phyloP scores from a whole-genome alignment of 140 eudicot species.

The Oenanthe javanica region DNA sequence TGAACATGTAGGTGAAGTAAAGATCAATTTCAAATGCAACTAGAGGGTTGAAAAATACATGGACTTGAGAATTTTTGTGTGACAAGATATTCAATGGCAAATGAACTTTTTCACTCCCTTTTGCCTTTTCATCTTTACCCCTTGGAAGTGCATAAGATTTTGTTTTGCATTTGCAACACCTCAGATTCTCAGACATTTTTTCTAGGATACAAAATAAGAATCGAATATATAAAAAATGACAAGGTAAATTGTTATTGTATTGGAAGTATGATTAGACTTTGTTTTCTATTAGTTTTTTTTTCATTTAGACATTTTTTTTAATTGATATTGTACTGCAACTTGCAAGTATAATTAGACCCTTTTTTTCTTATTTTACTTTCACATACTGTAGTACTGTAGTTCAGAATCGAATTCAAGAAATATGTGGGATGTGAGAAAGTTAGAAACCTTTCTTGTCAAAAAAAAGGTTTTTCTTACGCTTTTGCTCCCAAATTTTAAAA shows the following conservation, averaged over 20 bases:
- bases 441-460: too few relatives aligned
- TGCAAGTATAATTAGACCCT: too few relatives aligned
- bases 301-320: too few relatives aligned
- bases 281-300: not conserved
- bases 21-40: not conserved
- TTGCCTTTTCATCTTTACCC: conserved; percentile 1
- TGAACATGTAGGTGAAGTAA: not conserved
- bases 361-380: too few relatives aligned
- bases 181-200: not conserved
- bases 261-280: not conserved
- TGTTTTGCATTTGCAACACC: conserved; percentile 1
- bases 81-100: not conserved
- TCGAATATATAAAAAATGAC: not conserved
- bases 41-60: not conserved
- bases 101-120: not conserved
- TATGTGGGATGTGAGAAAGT: not conserved
- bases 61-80: not conserved
- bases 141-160: not conserved
- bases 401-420: not conserved
- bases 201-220: not conserved
- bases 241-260: not conserved
- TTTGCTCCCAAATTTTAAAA: too few relatives aligned
- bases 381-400: not conserved
- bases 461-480: too few relatives aligned
- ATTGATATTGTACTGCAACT: not conserved